phyloP scores from a whole-genome alignment of 2,329 filamentous ascomycete species.

The Diplodia corticola region DNA sequence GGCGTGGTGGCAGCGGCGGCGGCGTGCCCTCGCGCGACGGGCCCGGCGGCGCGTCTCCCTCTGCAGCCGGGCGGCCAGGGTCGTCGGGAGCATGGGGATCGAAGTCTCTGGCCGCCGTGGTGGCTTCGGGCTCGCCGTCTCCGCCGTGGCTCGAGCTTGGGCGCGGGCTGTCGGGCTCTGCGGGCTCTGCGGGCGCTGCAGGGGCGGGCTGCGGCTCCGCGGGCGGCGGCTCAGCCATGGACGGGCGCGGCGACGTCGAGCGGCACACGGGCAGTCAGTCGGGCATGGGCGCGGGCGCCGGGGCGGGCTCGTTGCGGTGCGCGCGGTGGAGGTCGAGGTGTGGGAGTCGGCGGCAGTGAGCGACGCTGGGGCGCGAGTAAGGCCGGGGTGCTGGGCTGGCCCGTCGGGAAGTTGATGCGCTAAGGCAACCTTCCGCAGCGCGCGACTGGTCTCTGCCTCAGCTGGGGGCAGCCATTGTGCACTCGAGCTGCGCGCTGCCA shows the following conservation, averaged over 20 bases:
- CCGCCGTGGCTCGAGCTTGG: background rate
- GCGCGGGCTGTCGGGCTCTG: background rate
- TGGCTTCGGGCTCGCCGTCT: background rate
- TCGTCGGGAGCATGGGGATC: slow-evolving; percentile 9
- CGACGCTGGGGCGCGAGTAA: slow-evolving; percentile 6
- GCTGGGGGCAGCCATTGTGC: background rate
- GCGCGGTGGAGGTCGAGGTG: background rate
- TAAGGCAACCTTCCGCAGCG: background rate
- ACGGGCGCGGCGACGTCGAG: background rate
- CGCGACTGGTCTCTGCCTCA: background rate
- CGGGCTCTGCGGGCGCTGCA: background rate
- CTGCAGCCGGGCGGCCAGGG: background rate
- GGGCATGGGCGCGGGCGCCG: background rate
- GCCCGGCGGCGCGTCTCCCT: background rate
- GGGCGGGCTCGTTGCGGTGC: background rate
- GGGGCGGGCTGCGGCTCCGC: background rate
- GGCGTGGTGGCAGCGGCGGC: slow-evolving; percentile 59
- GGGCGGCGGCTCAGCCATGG: slow-evolving; percentile 25
- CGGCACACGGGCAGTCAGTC: background rate
- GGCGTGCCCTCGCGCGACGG: slow-evolving; percentile 49
- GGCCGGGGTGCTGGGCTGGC: background rate
- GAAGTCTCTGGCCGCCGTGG: slow-evolving; percentile 3
- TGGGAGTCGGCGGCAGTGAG: background rate
- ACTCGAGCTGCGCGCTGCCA: slow-evolving; percentile 3
- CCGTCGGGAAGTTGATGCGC: background rate